phyloP scores from a whole-genome alignment of 139 green algal genomes.

The Edaphochlamys debaryana region DNA sequence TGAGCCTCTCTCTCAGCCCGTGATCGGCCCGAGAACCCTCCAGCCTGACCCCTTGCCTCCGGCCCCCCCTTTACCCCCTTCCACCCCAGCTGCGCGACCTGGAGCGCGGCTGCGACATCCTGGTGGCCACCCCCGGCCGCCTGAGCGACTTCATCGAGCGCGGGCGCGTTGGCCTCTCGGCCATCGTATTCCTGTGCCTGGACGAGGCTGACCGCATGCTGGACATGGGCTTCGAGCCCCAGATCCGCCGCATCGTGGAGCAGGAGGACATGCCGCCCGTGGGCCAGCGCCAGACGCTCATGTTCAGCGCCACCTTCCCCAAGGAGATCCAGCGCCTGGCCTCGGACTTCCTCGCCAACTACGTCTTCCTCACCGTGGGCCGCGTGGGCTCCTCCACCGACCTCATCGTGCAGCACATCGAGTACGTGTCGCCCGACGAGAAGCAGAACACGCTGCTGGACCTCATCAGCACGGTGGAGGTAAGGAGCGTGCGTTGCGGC shows the following conservation, averaged over 20 bases:
- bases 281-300: slow-evolving; percentile 92
- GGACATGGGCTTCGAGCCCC: slow-evolving; percentile 99
- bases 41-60: too few species aligned
- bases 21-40: too few species aligned
- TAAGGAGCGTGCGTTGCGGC: slow-evolving; percentile 5
- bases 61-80: too few species aligned
- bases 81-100: slow-evolving; percentile 87
- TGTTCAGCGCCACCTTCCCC: slow-evolving; percentile 98
- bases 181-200: slow-evolving; percentile 83
- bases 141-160: slow-evolving; percentile 96
- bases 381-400: slow-evolving; percentile 96
- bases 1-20: too few species aligned
- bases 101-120: slow-evolving; percentile 94
- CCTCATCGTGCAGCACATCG: slow-evolving; percentile 93
- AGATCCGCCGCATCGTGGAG: slow-evolving; percentile 88
- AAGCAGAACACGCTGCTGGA: slow-evolving; percentile 96
- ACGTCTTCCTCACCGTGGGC: slow-evolving; percentile 98
- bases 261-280: slow-evolving; percentile 91
- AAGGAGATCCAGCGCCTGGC: slow-evolving; percentile 92
- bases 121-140: slow-evolving; percentile 96
- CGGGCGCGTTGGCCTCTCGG: slow-evolving; percentile 79
- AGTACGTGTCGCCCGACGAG: slow-evolving; percentile 84
- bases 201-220: slow-evolving; percentile 98
- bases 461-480: slow-evolving; percentile 88
- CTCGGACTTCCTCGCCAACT: slow-evolving; percentile 96